Conservation (phyloP, 495 filamentous ascomycete species). For the Alectoria sarmentosa region DNA sequence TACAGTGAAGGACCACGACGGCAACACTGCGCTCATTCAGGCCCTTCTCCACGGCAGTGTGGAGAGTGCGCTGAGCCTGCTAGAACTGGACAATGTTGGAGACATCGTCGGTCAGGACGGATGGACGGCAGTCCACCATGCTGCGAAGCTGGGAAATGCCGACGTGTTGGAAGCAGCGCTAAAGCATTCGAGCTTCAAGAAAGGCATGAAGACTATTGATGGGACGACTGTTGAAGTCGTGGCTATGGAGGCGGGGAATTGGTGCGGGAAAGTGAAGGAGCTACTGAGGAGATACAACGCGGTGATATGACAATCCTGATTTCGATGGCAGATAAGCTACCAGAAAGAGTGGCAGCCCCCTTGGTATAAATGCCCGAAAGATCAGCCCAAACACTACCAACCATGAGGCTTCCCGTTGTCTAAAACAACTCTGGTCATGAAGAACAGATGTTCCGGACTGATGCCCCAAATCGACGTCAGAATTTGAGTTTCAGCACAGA, state of each 20-base stretch:
- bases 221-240: slow-evolving; percentile 20
- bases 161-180: slow-evolving; percentile 9
- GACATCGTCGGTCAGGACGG: slow-evolving; percentile 18
- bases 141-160: slow-evolving; percentile 16
- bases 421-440: background rate
- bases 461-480: background rate
- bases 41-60: slow-evolving; percentile 11
- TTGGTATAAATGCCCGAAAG: background rate
- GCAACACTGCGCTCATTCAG: slow-evolving; percentile 17
- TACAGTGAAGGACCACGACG: slow-evolving; percentile 18
- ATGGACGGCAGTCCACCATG: slow-evolving; percentile 19
- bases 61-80: slow-evolving; percentile 6
- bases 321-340: background rate
- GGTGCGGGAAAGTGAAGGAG: slow-evolving; percentile 6
- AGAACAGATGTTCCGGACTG: background rate
- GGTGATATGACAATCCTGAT: background rate
- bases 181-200: slow-evolving; percentile 9
- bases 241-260: slow-evolving; percentile 17
- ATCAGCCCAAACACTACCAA: too few species aligned
- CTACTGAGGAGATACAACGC: slow-evolving; percentile 5
- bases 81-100: slow-evolving; percentile 11
- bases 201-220: slow-evolving; percentile 21
- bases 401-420: background rate
- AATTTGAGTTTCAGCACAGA: background rate
- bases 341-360: background rate